phyloP scores from a whole-genome alignment of 768 basidiomycete genomes.

The Podaxis pistillaris region DNA sequence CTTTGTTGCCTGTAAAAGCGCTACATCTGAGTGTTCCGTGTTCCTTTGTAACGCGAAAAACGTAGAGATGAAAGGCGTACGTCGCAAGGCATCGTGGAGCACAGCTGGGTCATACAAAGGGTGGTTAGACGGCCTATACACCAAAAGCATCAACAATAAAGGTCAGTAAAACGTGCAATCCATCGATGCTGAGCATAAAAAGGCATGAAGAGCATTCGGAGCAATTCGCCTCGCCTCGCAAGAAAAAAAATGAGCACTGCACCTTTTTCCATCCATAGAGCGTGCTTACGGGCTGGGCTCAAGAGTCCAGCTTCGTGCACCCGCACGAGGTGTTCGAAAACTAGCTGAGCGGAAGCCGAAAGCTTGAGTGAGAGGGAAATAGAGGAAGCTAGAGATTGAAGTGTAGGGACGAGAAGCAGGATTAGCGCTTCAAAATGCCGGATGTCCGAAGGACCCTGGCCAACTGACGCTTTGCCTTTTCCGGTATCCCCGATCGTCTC shows the following conservation, averaged over 20 bases:
- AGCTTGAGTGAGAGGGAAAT: constrained; percentile 8
- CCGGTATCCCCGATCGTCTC: constrained; percentile 10
- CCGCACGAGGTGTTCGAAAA: constrained; percentile 44
- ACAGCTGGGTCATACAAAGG: constrained; percentile 61
- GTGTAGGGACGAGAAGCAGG: constrained; percentile 8
- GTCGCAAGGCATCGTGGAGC: constrained; percentile 65
- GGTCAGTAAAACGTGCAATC: constrained; percentile 1
- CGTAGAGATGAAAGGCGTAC: constrained; percentile 36
- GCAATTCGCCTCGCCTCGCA: neutral
- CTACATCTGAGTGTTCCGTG: constrained; percentile 15
- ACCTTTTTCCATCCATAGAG: constrained; percentile 83
- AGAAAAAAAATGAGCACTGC: constrained; percentile 2
- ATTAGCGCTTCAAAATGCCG: constrained; percentile 2
- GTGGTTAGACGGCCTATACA: constrained; percentile 46
- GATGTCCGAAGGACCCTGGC: constrained; percentile 3
- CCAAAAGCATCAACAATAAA: neutral
- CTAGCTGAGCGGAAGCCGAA: neutral
- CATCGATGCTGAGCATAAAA: neutral
- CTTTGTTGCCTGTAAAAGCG: constrained; percentile 64
- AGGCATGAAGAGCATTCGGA: neutral
- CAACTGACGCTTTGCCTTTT: constrained; percentile 17
- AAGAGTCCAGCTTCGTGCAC: constrained; percentile 70
- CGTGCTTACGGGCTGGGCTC: constrained; percentile 58
- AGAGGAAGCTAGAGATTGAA: constrained; percentile 12
- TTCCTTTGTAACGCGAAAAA: neutral